Conservation (phyloP, 208 protist species). For the Trypanosoma vivax region DNA sequence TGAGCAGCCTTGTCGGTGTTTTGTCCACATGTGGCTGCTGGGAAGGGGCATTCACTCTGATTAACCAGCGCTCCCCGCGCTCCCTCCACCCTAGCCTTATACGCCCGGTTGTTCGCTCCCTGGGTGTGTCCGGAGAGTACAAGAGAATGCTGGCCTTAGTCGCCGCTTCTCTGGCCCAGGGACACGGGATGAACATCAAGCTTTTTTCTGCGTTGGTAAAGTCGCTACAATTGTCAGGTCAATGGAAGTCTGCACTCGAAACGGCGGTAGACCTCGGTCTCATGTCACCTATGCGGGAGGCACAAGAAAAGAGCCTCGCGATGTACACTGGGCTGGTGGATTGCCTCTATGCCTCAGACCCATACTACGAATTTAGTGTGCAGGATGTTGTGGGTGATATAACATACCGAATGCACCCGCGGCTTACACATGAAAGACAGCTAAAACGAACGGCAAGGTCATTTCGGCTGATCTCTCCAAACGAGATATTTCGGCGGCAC, state of each 20-base stretch:
- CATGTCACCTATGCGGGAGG: slow-evolving; percentile 32
- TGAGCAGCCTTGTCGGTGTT: slow-evolving; percentile 40
- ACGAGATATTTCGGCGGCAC: slow-evolving; percentile 48
- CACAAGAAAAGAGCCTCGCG: slow-evolving; percentile 16
- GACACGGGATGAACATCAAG: slow-evolving; percentile 28
- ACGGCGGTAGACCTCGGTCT: slow-evolving; percentile 44
- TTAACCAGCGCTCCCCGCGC: slow-evolving; percentile 14
- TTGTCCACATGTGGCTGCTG: slow-evolving; percentile 36
- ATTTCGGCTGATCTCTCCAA: slow-evolving; percentile 48
- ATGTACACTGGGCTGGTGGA: slow-evolving; percentile 44
- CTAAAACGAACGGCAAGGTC: slow-evolving; percentile 5
- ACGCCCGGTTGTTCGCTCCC: slow-evolving; percentile 52
- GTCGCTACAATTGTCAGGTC: slow-evolving; percentile 35
- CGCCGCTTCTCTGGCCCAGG: slow-evolving; percentile 38
- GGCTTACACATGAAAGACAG: slow-evolving; percentile 9
- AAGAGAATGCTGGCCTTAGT: slow-evolving; percentile 37
- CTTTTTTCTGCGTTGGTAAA: slow-evolving; percentile 57
- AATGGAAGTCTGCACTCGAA: slow-evolving; percentile 48
- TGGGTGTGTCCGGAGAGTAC: slow-evolving; percentile 31
- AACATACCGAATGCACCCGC: slow-evolving; percentile 37
- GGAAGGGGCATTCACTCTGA: slow-evolving; percentile 33
- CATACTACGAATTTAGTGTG: slow-evolving; percentile 43
- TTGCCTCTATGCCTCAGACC: slow-evolving; percentile 60
- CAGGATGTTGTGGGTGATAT: slow-evolving; percentile 56
- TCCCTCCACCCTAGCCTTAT: slow-evolving; percentile 26